These are phyloP conservation scores for Barbatosphaeria neglecta DNA, from an alignment of 495 filamentous ascomycete genomes.

Conservation along the genomic window DNA sequence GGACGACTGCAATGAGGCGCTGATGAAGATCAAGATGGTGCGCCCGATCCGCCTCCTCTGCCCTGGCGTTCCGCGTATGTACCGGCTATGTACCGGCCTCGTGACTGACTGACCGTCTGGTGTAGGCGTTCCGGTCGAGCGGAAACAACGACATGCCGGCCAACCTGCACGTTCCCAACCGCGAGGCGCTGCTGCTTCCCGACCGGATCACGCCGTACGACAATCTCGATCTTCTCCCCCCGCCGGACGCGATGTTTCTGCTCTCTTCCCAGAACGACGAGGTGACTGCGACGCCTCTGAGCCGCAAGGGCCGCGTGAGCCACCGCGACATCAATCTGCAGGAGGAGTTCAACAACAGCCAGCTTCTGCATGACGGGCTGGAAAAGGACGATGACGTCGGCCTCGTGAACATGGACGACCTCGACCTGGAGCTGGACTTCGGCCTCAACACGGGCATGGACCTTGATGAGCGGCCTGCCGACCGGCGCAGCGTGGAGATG, in stretches of 20 bases:
- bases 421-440: slow-evolving; percentile 48
- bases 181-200: slow-evolving; percentile 64
- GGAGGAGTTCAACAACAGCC: slow-evolving; percentile 49
- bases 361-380: slow-evolving; percentile 55
- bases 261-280: slow-evolving; percentile 55
- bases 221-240: slow-evolving; percentile 52
- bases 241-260: slow-evolving; percentile 64
- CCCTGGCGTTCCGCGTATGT: slow-evolving; percentile 22
- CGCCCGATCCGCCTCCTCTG: slow-evolving; percentile 3
- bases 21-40: slow-evolving; percentile 98
- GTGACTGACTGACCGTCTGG: not conserved
- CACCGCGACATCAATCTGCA: slow-evolving; percentile 54
- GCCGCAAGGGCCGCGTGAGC: slow-evolving; percentile 44
- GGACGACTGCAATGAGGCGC: slow-evolving; percentile 93
- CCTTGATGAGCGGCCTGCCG: slow-evolving; percentile 34
- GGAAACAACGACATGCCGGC: slow-evolving; percentile 72
- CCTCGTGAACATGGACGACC: slow-evolving; percentile 41
- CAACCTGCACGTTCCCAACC: slow-evolving; percentile 48
- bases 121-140: slow-evolving; percentile 65
- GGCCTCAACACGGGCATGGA: too few relatives aligned
- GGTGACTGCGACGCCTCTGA: slow-evolving; percentile 33
- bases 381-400: slow-evolving; percentile 41
- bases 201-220: slow-evolving; percentile 86
- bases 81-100: too few relatives aligned
- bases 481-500: slow-evolving; percentile 71